phyloP scores from a whole-genome alignment of 306 rosid species.

The Medicago arabica region DNA sequence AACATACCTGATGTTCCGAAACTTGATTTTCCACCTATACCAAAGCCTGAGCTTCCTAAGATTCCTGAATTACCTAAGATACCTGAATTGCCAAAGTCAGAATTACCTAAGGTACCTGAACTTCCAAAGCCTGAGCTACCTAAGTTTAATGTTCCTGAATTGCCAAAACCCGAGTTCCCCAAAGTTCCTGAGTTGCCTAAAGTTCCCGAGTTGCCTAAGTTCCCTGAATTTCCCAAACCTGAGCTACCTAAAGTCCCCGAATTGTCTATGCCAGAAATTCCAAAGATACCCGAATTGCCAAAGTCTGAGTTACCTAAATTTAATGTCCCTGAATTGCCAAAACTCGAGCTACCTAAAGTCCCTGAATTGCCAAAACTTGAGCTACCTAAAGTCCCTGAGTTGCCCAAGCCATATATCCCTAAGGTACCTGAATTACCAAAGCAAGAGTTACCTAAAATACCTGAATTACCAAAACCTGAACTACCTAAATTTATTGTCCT shows the following conservation, averaged over 20 bases:
- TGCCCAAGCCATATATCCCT: neutral
- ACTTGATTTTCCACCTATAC: neutral
- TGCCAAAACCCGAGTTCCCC: neutral
- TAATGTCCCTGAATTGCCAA: neutral
- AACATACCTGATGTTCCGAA: neutral
- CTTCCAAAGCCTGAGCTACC: neutral
- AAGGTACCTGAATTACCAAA: constrained; percentile 2
- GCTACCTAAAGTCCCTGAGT: neutral
- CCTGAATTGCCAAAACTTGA: neutral
- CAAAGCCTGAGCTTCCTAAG: neutral
- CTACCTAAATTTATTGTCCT: neutral
- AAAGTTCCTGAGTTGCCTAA: neutral
- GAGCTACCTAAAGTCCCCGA: neutral
- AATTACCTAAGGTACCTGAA: neutral
- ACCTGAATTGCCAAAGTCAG: too few relatives aligned
- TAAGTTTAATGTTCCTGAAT: neutral
- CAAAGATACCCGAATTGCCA: neutral
- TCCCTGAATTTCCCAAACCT: neutral
- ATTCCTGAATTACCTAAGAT: too few relatives aligned
- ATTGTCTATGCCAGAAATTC: neutral
- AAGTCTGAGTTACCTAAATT: neutral
- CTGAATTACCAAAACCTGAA: neutral
- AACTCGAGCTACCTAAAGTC: neutral
- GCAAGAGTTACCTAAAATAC: neutral
- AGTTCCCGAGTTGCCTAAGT: neutral